Evolutionary conservation across 495 filamentous ascomycete genomes (phyloP).

Genomic region (Podospora pseudopauciseta): DNA sequence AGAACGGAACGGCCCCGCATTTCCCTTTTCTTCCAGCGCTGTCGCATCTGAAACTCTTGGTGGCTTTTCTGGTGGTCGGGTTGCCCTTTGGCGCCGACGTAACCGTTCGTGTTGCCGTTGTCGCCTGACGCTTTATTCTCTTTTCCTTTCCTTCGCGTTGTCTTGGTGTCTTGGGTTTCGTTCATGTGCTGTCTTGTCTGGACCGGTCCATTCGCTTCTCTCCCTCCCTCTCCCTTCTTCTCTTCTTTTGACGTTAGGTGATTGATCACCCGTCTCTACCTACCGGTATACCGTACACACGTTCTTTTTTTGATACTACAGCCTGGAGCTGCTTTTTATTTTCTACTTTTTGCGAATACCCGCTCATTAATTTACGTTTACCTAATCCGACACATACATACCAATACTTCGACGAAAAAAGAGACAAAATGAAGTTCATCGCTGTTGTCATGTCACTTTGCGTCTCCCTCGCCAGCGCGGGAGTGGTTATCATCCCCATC

Average conservation of each 20-base stretch:
- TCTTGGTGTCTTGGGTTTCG: background rate
- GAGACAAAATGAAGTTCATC: conserved; percentile 40
- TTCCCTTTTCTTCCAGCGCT: background rate
- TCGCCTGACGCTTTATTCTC: background rate
- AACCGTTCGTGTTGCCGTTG: background rate
- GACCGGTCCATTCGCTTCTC: background rate
- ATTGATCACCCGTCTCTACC: background rate
- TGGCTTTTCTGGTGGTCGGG: background rate
- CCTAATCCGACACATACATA: background rate
- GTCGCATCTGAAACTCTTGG: conserved; percentile 1
- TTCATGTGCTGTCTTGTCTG: background rate
- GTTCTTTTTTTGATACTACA: background rate
- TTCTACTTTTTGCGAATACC: background rate
- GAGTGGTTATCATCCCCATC: conserved; percentile 47
- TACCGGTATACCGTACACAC: background rate
- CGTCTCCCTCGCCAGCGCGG: conserved; percentile 44
- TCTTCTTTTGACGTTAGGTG: background rate
- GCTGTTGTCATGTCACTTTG: conserved; percentile 35
- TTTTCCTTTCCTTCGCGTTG: background rate
- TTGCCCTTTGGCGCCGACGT: background rate
- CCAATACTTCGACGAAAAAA: background rate
- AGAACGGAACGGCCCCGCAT: background rate
- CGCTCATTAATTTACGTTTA: background rate
- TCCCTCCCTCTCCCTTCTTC: background rate
- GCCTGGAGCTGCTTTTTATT: background rate